Evolutionary conservation across 2,329 filamentous ascomycete species (phyloP), one percentile per base, ranked within the genome.

Genomic region (Drechslerella dactyloides): DNA sequence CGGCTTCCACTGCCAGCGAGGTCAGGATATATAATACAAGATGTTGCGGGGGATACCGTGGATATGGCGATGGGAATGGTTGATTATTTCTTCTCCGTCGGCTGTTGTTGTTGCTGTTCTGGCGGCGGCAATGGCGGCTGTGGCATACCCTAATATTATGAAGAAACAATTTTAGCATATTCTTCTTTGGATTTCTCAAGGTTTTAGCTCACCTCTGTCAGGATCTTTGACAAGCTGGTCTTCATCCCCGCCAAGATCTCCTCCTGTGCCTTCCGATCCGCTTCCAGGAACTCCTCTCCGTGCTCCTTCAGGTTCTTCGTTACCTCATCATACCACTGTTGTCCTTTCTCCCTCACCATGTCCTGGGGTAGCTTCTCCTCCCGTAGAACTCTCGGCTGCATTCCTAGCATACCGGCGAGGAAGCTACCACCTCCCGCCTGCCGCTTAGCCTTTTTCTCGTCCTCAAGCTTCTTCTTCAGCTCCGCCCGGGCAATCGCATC

Each of bases 351-450:
- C 55, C 94, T 88, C 56, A 94, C 92, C 80, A 96, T 88, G 78
- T 99, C 94, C 81, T 93, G 92, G 75, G 97, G 83, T 91, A 97
- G 97, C 85, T 97, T 99, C 77, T 93, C 94, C 55, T 90, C 88
- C 54, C 90, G 87, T 1, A 81, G 81, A 1, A 81, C 78, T 84
- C 87, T 86, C 0, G 87, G 84, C 79, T 93, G 94, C 74, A 97
- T 84, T 21, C 93, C 93, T 4, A 97, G 83, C 60, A 90, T 83
- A 76, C 84, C 86, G 68, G 88, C 87, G 1, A 96, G 81, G 69
- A 87, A 85, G 40, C 87, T 88, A 52, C 93, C 83, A 42, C 87
- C 88, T 40, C 87, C 88, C 5, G 85, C 86, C 74, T 80, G 78
- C 74, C 83, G 84, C 2, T 85, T 84, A 66, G 82, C 82, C 80